These are phyloP conservation scores for Naganishia kalamii DNA, from an alignment of 768 basidiomycete species.

Conservation along the genomic window DNA sequence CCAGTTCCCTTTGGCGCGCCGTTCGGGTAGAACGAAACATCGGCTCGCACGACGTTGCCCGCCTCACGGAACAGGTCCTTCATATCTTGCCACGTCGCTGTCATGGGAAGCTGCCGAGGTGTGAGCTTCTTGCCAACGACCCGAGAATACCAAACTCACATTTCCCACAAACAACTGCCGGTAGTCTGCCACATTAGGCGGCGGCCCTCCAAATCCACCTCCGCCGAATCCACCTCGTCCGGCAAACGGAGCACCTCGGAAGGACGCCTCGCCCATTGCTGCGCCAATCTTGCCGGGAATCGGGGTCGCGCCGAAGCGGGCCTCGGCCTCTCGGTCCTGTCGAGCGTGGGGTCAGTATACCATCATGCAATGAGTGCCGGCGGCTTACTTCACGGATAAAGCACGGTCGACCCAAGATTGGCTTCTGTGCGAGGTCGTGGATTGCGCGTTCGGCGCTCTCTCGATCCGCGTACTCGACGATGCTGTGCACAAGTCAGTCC, in stretches of 20 bases:
- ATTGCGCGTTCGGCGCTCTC: conserved; percentile 87
- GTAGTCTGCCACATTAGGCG: conserved; percentile 21
- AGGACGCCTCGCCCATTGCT: conserved; percentile 67
- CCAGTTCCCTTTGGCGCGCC: conserved; percentile 93
- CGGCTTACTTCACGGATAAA: conserved; percentile 85
- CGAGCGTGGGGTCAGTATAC: not conserved
- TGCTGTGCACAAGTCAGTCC: conserved; percentile 53
- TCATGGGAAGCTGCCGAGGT: conserved; percentile 68
- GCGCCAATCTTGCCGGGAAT: conserved; percentile 93
- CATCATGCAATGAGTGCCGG: not conserved
- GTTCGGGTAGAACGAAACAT: conserved; percentile 80
- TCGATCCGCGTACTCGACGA: conserved; percentile 85
- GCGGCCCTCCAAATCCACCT: conserved; percentile 26
- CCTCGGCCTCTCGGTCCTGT: conserved; percentile 93
- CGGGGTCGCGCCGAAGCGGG: conserved; percentile 89
- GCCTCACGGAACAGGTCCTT: conserved; percentile 95
- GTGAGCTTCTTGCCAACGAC: no score
- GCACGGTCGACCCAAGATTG: conserved; percentile 85
- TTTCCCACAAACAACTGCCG: conserved; percentile 91
- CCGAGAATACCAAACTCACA: conserved; percentile 50
- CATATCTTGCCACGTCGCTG: conserved; percentile 98
- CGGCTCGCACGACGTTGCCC: conserved; percentile 89
- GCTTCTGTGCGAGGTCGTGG: conserved; percentile 78
- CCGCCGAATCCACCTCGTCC: conserved; percentile 24
- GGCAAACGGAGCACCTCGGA: conserved; percentile 22